Base-by-base conservation (phyloP, 2,329 filamentous ascomycete species). In the Aotearoamyces nothofagi region DNA sequence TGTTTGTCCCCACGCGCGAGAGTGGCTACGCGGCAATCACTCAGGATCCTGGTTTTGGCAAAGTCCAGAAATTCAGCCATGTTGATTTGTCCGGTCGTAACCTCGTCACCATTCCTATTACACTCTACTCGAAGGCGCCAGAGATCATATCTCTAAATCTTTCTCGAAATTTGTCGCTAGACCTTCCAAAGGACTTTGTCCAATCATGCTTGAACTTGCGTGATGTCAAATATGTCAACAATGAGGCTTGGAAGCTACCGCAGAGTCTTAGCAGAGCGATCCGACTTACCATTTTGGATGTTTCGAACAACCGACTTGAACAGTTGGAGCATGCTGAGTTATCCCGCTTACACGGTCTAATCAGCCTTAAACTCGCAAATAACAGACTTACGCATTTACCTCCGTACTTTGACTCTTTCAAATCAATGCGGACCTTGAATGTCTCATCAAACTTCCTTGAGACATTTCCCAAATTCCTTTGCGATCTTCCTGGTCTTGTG, bases 121-220 rank as follows among this genome's bases (percentile, higher is more conserved):
- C 78, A 0, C 69, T 98, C 8, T 96, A 96, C 54, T 81, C 82
- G 35, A 92, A 84, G 50, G 81, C 87, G 1, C 65, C 71, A 8
- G 90, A 98, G 47, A 96, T 98, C 41, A 87, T 92, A 31, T 92
- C 84, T 1, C 66, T 98, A 22, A 96, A 98, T 46, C 61, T 98
- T 7, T 96, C 90, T 1, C 72, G 82, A 20, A 98, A 98, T 43
- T 58, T 96, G 24, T 90, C 84, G 0, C 63, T 98, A 15, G 83
- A 94, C 43, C 75, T 98, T 9, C 90, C 90, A 0, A 83, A 84
- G 46, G 90, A 98, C 52, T 98, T 98, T 49, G 86, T 98, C 31
- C 83, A 92, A 50, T 80, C 82, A 15, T 98, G 90, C 55, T 74
- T 78, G 41, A 84, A 87, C 45, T 60, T 98, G 12, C 74, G 87